Base-by-base conservation (phyloP, 73 alveolate species). In the Blepharisma japonicum region DNA sequence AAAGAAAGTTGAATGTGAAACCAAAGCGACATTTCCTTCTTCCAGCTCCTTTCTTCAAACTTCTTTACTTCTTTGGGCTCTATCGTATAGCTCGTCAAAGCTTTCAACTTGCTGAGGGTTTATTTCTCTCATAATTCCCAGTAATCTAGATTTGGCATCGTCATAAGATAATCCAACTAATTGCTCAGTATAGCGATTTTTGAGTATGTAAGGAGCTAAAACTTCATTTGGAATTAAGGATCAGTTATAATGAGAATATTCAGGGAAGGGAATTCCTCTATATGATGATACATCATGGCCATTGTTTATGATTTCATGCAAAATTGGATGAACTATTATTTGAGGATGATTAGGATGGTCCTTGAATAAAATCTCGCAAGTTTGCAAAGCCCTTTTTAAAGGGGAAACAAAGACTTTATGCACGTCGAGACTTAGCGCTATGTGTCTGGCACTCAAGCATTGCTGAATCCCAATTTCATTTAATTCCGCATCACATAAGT, bases 371-470 rank as follows among this genome's bases (percentile, higher is more conserved):
- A 76, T 79, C 83, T 92, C 78, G 46, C 90, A 95, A 11, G 96
- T 89, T 67, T 86, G 78, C 49, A 92, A 84, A 6, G 98, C 88
- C 42, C 98, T 77, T 66, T 89, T 70, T 61, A 92, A 83, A 8
- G 98, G 98, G 42, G 95, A 86, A 18, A 92, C 91, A 70, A 87
- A 89, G 20, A 92, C 94, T 21, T 90, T 77, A 55, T 83, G 87
- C 8, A 92, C 77, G 39, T 85, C 72, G 45, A 87, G 42, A 14
- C 39, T 25, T 23, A 55, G 21, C 14, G 81, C 81, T 6, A 39
- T 3, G 8, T 56, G 11, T 42, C 61, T 54, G n/a, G 86, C 87
- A 7, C 74, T 68, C 32, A 68, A 77, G 32, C 87, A 76, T 56
- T 86, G 86, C 55, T 76, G 32, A 6, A 86, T 23, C 42, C 93